Conservation (phyloP, 2,329 filamentous ascomycete species). For the Dendrostoma leiphaemia region DNA sequence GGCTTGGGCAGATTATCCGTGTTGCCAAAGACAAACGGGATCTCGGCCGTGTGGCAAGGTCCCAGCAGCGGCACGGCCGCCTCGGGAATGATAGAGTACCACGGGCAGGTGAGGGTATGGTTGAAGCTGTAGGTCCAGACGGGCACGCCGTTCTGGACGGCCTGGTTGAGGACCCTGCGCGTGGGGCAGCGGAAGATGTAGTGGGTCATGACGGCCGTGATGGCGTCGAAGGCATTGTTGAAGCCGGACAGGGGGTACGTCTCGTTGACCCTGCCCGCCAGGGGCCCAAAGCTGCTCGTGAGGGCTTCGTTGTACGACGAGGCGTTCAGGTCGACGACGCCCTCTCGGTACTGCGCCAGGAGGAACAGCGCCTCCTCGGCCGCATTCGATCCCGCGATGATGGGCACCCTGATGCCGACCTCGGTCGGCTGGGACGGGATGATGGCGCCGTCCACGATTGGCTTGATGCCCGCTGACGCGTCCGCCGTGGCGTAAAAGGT, state of each 20-base stretch:
- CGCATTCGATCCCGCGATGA: slow-evolving; percentile 26
- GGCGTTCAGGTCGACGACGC: slow-evolving; percentile 17
- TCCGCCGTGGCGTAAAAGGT: neutral
- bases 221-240: slow-evolving; percentile 19
- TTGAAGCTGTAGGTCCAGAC: slow-evolving; percentile 25
- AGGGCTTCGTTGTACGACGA: slow-evolving; percentile 27
- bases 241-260: slow-evolving; percentile 14
- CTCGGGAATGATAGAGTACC: slow-evolving; percentile 20
- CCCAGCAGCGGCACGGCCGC: slow-evolving; percentile 20
- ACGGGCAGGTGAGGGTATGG: slow-evolving; percentile 24
- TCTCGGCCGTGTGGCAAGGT: slow-evolving; percentile 27
- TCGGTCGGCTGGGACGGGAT: slow-evolving; percentile 25
- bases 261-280: slow-evolving; percentile 10
- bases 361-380: slow-evolving; percentile 27
- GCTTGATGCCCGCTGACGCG: slow-evolving; percentile 17
- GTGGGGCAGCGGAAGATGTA: slow-evolving; percentile 23
- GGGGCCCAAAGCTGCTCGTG: neutral
- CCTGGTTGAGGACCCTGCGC: slow-evolving; percentile 17
- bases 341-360: slow-evolving; percentile 19
- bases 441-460: slow-evolving; percentile 27
- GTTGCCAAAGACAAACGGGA: slow-evolving; percentile 29
- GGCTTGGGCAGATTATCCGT: slow-evolving; percentile 23
- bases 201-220: slow-evolving; percentile 21
- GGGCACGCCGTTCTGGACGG: slow-evolving; percentile 20
- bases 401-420: slow-evolving; percentile 26